Conservation (phyloP, 495 filamentous ascomycete genomes). For the Penicillium salamii region DNA sequence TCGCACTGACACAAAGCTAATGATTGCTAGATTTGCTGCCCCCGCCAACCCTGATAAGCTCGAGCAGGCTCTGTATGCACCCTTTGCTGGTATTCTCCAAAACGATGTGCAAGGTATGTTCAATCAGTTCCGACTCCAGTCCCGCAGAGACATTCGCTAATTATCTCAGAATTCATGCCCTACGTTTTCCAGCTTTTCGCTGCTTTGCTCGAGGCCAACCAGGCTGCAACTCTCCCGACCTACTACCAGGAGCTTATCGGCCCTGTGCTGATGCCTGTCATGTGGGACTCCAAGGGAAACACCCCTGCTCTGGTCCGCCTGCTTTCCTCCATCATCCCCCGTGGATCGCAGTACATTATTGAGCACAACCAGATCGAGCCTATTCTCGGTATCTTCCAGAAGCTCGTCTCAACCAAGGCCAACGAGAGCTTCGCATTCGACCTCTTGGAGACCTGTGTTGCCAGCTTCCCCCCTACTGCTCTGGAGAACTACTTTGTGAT, state of each 20-base stretch:
- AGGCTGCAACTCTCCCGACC: constrained; percentile 65
- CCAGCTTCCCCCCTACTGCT: constrained; percentile 61
- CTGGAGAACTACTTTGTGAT: constrained; percentile 74
- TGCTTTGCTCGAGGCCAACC: constrained; percentile 79
- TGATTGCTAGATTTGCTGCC: constrained; percentile 56
- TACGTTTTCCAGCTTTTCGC: constrained; percentile 96
- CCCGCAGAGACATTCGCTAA: too few species aligned
- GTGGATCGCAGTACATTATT: constrained; percentile 66
- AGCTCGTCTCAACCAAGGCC: constrained; percentile 69
- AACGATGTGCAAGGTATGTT: constrained; percentile 84
- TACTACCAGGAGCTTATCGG: constrained; percentile 74
- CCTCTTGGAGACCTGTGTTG: constrained; percentile 75
- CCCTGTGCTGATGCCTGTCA: constrained; percentile 67
- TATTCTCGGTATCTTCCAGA: constrained; percentile 89
- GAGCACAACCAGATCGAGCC: constrained; percentile 73
- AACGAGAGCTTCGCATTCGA: constrained; percentile 83
- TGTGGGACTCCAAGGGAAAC: constrained; percentile 91
- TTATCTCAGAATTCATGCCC: constrained; percentile 95
- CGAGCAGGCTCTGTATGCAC: constrained; percentile 70
- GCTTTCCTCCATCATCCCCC: constrained; percentile 77
- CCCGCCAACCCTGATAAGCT: constrained; percentile 67
- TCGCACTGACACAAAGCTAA: constrained; percentile 1
- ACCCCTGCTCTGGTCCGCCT: constrained; percentile 85
- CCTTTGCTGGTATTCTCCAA: constrained; percentile 71
- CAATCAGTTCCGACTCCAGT: too few species aligned